Conservation (phyloP, 306 rosid genomes). For the Potentilla sterilis region DNA sequence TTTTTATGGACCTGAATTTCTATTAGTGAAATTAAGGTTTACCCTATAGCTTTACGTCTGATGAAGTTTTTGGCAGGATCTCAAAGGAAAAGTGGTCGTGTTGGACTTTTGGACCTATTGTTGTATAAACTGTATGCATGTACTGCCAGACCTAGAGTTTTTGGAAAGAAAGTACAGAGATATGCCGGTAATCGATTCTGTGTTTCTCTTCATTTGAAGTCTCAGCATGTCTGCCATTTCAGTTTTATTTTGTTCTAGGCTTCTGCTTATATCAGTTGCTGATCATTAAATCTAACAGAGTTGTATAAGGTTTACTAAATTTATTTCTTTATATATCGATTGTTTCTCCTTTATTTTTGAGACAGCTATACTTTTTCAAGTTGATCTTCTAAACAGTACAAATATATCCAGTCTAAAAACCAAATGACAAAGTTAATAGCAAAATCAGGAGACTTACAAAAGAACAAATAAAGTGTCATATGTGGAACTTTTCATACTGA, state of each 20-base stretch:
- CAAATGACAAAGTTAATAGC: neutral
- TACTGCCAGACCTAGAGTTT: slow-evolving; percentile 83
- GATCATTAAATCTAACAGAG: slow-evolving; percentile 8
- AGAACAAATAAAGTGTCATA: neutral
- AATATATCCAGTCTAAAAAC: neutral
- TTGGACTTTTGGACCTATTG: slow-evolving; percentile 97
- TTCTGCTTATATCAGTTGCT: slow-evolving; percentile 21
- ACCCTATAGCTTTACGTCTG: slow-evolving; percentile 8
- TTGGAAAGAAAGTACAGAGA: slow-evolving; percentile 88
- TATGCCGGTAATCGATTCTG: slow-evolving; percentile 63
- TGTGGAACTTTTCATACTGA: neutral
- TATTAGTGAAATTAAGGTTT: slow-evolving; percentile 24
- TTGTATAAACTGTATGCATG: slow-evolving; percentile 97
- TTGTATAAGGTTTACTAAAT: slow-evolving; percentile 6
- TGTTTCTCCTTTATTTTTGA: neutral
- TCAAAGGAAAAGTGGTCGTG: slow-evolving; percentile 89
- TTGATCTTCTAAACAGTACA: neutral
- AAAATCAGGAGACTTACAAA: neutral
- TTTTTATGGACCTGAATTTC: slow-evolving; percentile 26
- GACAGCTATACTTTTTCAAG: neutral
- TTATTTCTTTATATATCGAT: neutral
- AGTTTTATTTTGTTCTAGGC: slow-evolving; percentile 17
- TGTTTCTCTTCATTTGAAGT: slow-evolving; percentile 28
- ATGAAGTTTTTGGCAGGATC: slow-evolving; percentile 59
- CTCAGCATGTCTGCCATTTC: slow-evolving; percentile 21